phyloP scores from a whole-genome alignment of 352 stramenopile species.

The Globisporangium irregulare region DNA sequence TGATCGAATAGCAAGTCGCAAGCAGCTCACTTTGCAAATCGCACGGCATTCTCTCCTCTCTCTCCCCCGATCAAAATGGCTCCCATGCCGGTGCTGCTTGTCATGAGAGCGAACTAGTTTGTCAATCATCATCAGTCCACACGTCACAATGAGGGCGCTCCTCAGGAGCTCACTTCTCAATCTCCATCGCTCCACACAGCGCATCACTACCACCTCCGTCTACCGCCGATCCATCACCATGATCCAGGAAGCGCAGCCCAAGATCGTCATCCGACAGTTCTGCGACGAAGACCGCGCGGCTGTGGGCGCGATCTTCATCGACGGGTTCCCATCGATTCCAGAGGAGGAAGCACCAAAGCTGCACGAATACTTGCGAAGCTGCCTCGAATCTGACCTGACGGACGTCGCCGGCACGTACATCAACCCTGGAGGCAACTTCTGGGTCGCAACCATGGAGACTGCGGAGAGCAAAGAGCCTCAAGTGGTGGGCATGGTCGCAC shows the following conservation, averaged over 20 bases:
- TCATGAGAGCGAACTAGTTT: neutral
- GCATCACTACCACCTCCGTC: neutral
- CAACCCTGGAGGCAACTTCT: slow-evolving; percentile 34
- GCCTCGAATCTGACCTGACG: slow-evolving; percentile 9
- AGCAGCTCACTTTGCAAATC: neutral
- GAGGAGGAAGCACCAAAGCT: neutral
- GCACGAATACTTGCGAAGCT: slow-evolving; percentile 3
- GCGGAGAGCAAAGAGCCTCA: slow-evolving; percentile 3
- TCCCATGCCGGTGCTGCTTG: neutral
- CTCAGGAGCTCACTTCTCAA: neutral
- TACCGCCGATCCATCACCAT: neutral
- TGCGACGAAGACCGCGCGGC: neutral
- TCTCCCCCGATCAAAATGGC: neutral
- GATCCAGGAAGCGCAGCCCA: neutral
- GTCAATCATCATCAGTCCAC: neutral
- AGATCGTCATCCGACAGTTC: slow-evolving; percentile 18
- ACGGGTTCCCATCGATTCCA: slow-evolving; percentile 12
- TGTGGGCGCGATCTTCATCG: slow-evolving; percentile 11
- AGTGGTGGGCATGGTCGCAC: slow-evolving; percentile 37
- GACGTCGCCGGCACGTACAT: slow-evolving; percentile 13
- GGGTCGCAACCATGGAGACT: slow-evolving; percentile 26
- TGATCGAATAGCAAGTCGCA: neutral
- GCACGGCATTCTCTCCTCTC: neutral
- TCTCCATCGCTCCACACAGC: neutral
- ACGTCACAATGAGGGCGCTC: neutral